Evolutionary conservation across 2,329 filamentous ascomycete species (phyloP), one percentile per base, ranked within the genome.

Genomic region (Penicillium brevicompactum): DNA sequence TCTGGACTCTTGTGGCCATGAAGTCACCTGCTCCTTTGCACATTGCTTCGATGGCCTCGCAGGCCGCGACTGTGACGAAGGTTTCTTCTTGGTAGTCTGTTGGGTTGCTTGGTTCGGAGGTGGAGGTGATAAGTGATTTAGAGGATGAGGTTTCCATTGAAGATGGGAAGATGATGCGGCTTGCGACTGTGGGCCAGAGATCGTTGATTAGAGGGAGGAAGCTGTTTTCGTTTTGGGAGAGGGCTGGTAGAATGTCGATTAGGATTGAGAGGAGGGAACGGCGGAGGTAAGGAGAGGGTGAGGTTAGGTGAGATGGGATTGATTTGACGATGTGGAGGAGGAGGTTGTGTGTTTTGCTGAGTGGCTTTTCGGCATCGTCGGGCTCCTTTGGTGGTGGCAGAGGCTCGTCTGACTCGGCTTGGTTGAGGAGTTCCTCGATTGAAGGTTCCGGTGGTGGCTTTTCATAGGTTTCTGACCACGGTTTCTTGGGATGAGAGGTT

Each of bases 121-220:
- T 37, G 34, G 31, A 52, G 54, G 37, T 47, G 10, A 61, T 63
- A 11, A 72, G 60, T 14, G 65, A 5, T 58, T 62, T 18, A 61
- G 65, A 60, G 86, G 83, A 48, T 13, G 57, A 5, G 91, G 77
- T 22, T 87, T 81, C n/a, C 81, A 79, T 1, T 88, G 77, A 67
- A 3, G 69, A 63, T n/a, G 74, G 71, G 32, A 72, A 67, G 16
- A 66, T 67, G 46, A 76, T 68, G 44, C 72, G 65, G 2, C 69
- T 63, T 11, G 71, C 70, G 5, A 96, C 77, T 6, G 95, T 88
- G 0, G 92, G 92, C 93, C 93, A 99, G 7, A 97, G 79, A 3
- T 89, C 87, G 72, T 97, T 94, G 63, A 97, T 86, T 0, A 97
- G 81, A 0, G 94, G 94, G 1, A 99, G 76, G 70, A 96, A 97